Evolutionary conservation across 2,329 filamentous ascomycete species (phyloP).

Genomic region (Diplodia corticola): DNA sequence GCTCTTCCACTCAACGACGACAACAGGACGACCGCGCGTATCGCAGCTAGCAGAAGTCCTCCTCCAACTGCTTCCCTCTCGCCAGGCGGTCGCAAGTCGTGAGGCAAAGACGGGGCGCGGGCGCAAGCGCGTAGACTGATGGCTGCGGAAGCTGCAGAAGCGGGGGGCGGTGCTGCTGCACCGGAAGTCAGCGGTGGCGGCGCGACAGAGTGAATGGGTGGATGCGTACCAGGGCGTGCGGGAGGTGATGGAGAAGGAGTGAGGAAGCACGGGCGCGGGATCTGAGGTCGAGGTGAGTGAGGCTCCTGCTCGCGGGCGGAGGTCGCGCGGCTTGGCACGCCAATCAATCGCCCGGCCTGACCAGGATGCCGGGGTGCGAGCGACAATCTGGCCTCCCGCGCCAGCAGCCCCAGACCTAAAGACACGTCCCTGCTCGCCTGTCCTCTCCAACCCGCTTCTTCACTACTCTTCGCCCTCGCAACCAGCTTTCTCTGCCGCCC

Average conservation of each 20-base stretch:
- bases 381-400: slow-evolving; percentile 23
- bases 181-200: neutral
- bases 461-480: neutral
- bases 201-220: neutral
- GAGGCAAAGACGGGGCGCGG: slow-evolving; percentile 3
- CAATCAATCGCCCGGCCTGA: slow-evolving; percentile 12
- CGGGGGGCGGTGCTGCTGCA: neutral
- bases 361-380: slow-evolving; percentile 11
- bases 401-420: slow-evolving; percentile 8
- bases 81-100: slow-evolving; percentile 6
- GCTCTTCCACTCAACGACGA: slow-evolving; percentile 19
- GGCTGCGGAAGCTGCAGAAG: neutral
- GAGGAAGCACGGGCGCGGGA: slow-evolving; percentile 9
- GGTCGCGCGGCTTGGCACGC: slow-evolving; percentile 19
- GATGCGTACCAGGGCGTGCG: slow-evolving; percentile 1
- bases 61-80: slow-evolving; percentile 18
- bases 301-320: slow-evolving; percentile 17
- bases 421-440: slow-evolving; percentile 16
- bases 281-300: slow-evolving; percentile 20
- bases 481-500: slow-evolving; percentile 26
- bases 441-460: neutral
- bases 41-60: slow-evolving; percentile 17
- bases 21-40: neutral
- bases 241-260: slow-evolving; percentile 22
- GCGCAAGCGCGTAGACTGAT: neutral